Evolutionary conservation across 805 yeast species (phyloP).

Genomic region (Candida krabiensis): DNA sequence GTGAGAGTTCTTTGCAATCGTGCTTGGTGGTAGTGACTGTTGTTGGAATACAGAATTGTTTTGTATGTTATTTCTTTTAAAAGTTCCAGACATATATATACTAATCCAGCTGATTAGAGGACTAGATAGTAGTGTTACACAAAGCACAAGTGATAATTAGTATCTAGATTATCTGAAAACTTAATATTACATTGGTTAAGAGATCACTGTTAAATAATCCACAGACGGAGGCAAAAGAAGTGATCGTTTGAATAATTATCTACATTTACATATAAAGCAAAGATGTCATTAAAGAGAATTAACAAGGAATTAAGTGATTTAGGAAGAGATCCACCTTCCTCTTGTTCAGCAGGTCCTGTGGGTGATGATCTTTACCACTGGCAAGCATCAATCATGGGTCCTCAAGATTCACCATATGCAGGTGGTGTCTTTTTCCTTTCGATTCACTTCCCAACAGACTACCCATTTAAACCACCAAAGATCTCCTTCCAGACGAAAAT

Average conservation of each 20-base stretch:
- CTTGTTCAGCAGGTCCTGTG: slow-evolving; percentile 98
- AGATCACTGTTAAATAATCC: no score
- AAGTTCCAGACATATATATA: no score
- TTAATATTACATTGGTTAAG: no score
- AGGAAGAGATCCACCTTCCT: slow-evolving; percentile 98
- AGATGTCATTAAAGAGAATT: slow-evolving; percentile 92
- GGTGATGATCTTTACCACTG: slow-evolving; percentile 98
- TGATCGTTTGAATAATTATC: no score
- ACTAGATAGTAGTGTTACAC: no score
- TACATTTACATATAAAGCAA: no score
- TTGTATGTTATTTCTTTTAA: neutral
- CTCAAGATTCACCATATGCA: slow-evolving; percentile 85
- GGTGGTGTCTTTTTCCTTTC: slow-evolving; percentile 92
- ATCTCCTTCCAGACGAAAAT: slow-evolving; percentile 90
- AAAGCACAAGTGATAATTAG: no score
- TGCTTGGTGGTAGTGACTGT: no score
- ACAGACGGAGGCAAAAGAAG: no score
- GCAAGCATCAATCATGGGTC: slow-evolving; percentile 99
- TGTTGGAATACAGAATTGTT: neutral
- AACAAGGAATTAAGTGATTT: slow-evolving; percentile 93
- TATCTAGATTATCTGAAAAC: no score
- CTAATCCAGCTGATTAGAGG: neutral
- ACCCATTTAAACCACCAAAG: slow-evolving; percentile 98
- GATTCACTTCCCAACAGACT: slow-evolving; percentile 98
- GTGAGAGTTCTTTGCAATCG: no score